Conservation (phyloP, 495 filamentous ascomycete species). For the Aspergillus ostianus region DNA sequence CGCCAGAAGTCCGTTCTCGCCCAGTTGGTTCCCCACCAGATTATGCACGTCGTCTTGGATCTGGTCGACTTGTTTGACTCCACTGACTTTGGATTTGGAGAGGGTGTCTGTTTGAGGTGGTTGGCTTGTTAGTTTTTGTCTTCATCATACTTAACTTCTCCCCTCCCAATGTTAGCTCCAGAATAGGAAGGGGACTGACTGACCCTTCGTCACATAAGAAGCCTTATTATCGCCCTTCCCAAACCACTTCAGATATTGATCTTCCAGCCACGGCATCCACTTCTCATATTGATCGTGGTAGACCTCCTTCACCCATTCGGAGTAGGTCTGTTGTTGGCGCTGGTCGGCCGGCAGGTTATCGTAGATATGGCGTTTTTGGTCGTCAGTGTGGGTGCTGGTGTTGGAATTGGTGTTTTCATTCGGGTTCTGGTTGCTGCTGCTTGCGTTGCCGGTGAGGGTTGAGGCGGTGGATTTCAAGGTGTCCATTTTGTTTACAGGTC, state of each 20-base stretch:
- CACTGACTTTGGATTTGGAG: slow-evolving; percentile 63
- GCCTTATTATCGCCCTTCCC: slow-evolving; percentile 69
- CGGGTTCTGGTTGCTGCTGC: background rate
- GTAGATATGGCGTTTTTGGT: slow-evolving; percentile 20
- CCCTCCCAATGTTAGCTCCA: no score
- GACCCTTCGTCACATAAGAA: slow-evolving; percentile 62
- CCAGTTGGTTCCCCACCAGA: slow-evolving; percentile 57
- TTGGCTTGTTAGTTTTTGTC: background rate
- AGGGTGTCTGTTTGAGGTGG: slow-evolving; percentile 50
- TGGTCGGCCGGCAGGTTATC: slow-evolving; percentile 13
- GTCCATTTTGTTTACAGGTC: background rate
- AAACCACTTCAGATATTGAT: slow-evolving; percentile 66
- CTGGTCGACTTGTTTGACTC: slow-evolving; percentile 57
- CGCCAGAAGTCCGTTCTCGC: slow-evolving; percentile 59
- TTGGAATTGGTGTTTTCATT: background rate
- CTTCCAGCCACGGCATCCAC: slow-evolving; percentile 76
- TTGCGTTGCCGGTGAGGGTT: background rate
- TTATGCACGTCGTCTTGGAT: slow-evolving; percentile 62
- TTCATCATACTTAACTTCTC: no score
- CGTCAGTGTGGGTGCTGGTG: slow-evolving; percentile 14
- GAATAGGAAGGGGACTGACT: background rate
- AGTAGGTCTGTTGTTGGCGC: slow-evolving; percentile 33
- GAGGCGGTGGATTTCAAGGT: background rate
- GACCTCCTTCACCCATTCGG: slow-evolving; percentile 54
- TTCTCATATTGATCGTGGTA: slow-evolving; percentile 67